A percentile compares a stretch with the other conserved stretches of the same genome.
phyloP scores from a whole-genome alignment of 805 yeast genomes.

The Lipomyces sp. region DNA sequence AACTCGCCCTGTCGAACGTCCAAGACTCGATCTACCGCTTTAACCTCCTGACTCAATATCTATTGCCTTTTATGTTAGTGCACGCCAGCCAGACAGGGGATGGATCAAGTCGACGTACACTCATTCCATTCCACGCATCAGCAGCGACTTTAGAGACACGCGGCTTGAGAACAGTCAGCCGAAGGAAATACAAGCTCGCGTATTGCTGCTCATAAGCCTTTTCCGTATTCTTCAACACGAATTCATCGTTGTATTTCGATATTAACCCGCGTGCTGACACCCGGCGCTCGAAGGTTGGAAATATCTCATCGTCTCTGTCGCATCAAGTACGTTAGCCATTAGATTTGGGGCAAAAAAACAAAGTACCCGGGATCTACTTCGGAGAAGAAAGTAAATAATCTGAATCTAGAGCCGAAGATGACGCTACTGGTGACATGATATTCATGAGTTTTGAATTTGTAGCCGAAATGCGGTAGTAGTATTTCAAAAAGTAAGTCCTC shows the following conservation, averaged over 20 bases:
- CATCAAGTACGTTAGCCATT: background rate
- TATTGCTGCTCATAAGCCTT: constrained; percentile 61
- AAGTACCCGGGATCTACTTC: constrained; percentile 7
- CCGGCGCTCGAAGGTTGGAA: constrained; percentile 14
- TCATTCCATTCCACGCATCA: constrained; percentile 62
- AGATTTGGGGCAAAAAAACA: background rate
- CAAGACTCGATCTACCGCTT: constrained; percentile 55
- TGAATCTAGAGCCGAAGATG: constrained; percentile 18
- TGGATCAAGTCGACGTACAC: constrained; percentile 41
- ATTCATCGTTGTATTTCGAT: constrained; percentile 20
- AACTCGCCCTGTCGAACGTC: constrained; percentile 66
- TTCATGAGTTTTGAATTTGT: background rate
- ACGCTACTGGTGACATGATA: constrained; percentile 27
- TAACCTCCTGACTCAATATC: constrained; percentile 48
- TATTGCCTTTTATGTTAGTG: constrained; percentile 45
- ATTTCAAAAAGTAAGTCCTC: background rate
- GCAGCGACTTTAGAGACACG: constrained; percentile 54
- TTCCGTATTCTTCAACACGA: constrained; percentile 10
- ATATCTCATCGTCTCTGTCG: constrained; percentile 11
- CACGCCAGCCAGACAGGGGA: no score
- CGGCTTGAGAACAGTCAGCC: constrained; percentile 56
- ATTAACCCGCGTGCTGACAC: background rate
- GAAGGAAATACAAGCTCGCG: constrained; percentile 58
- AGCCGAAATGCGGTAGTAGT: background rate
- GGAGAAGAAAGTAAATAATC: constrained; percentile 20